Evolutionary conservation across 208 protist genomes (phyloP).

Genomic region (Borovskyia barvae): DNA sequence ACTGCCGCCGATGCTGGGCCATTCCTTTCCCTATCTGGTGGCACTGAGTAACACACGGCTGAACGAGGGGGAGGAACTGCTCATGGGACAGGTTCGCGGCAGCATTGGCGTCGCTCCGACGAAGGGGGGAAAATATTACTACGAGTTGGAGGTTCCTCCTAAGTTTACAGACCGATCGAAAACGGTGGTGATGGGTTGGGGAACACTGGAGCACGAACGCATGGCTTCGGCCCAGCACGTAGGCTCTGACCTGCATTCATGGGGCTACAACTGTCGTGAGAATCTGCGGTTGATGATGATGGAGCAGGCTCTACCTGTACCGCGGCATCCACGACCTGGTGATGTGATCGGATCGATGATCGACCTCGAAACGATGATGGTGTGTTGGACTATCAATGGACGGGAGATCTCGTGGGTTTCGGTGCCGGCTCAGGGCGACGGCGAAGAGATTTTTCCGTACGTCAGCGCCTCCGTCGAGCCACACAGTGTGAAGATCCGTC

Average conservation of each 20-base stretch:
- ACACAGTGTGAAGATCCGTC: conserved; percentile 54
- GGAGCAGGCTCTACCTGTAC: conserved; percentile 58
- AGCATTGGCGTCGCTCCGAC: conserved; percentile 64
- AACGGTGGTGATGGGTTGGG: conserved; percentile 84
- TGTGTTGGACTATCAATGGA: conserved; percentile 88
- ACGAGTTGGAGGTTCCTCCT: conserved; percentile 74
- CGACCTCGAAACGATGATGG: conserved; percentile 79
- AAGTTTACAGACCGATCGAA: conserved; percentile 42
- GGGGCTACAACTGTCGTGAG: conserved; percentile 88
- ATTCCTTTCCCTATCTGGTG: conserved; percentile 66
- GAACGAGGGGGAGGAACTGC: conserved; percentile 69
- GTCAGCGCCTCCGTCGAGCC: conserved; percentile 76
- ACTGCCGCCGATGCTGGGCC: conserved; percentile 49
- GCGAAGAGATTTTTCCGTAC: conserved; percentile 86
- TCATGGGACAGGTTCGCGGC: conserved; percentile 82
- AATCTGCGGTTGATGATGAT: conserved; percentile 64
- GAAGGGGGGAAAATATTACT: conserved; percentile 69
- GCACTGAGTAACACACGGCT: conserved; percentile 69
- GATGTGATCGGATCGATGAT: conserved; percentile 84
- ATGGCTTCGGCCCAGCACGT: conserved; percentile 78
- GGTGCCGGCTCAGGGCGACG: conserved; percentile 64
- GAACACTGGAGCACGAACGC: conserved; percentile 85
- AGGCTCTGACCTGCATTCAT: conserved; percentile 84
- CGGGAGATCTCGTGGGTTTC: conserved; percentile 75
- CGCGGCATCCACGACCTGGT: conserved; percentile 41